phyloP scores from a whole-genome alignment of 225 moss, liverwort and hornwort genomes.

The Sphagnum contortum region DNA sequence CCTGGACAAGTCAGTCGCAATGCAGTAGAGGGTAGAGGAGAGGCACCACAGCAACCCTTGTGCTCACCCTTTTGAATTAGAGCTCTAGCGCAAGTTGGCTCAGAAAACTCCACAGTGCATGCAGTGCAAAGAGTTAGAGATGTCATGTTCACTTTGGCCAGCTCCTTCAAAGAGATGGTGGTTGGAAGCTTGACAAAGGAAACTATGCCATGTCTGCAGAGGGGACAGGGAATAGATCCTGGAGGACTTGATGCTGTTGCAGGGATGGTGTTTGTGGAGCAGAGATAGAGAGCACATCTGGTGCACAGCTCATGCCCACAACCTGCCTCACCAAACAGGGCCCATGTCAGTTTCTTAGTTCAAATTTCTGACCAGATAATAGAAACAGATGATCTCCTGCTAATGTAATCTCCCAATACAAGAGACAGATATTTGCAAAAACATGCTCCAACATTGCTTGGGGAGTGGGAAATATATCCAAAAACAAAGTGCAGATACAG shows the following conservation, averaged over 20 bases:
- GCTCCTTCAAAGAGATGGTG: constrained; percentile 68
- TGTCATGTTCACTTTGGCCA: constrained; percentile 58
- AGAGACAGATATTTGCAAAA: no score
- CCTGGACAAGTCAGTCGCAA: constrained; percentile 72
- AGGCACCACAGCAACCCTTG: constrained; percentile 65
- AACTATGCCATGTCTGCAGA: constrained; percentile 79
- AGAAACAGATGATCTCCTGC: no score
- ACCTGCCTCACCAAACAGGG: constrained; percentile 27
- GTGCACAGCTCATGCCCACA: constrained; percentile 91
- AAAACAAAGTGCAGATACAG: no score
- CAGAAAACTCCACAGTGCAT: constrained; percentile 72
- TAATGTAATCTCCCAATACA: no score
- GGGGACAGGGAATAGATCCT: constrained; percentile 81
- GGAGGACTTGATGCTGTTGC: constrained; percentile 62
- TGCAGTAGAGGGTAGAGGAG: constrained; percentile 69
- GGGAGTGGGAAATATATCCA: no score
- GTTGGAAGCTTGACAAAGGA: constrained; percentile 69
- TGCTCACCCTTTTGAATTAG: constrained; percentile 69
- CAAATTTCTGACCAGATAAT: no score
- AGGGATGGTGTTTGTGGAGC: constrained; percentile 76
- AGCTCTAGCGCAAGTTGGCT: constrained; percentile 61
- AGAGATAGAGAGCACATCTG: constrained; percentile 88
- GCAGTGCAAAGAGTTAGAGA: constrained; percentile 76
- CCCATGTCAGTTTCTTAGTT: not conserved
- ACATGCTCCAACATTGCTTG: no score